Base-by-base conservation (phyloP, 129 eudicot species). In the Escallonia rubra region DNA sequence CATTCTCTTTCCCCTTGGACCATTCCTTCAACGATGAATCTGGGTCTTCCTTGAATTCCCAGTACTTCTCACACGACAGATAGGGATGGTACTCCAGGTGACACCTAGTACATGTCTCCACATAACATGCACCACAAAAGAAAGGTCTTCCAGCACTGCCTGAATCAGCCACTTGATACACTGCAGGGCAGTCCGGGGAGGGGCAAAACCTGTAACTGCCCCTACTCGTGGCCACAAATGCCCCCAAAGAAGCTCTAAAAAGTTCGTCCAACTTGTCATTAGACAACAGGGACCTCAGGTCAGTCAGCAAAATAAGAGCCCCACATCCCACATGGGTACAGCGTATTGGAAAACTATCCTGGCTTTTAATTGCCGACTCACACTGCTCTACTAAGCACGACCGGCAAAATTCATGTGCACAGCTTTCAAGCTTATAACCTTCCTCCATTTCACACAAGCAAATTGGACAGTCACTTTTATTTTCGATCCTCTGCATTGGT, bases 361-460 rank as follows among this genome's bases (percentile, higher is more conserved):
- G 82, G 77, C 78, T 90, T 78, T 64, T 94, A 51, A 90, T 87
- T 43, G 99, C 90, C 5, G 93, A 87, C 44, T 94, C 97, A 11
- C 87, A 94, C 72, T 94, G 99, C 61, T 90, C 97, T 0, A 87
- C 50, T 49, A 94, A 76, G 63, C 99, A 94, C n/a, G 64, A 55
- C 50, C 90, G 64, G 67, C 99, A 94, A 71, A 87, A 89, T 70
- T 80, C 74, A 10, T 94, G 99, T 15, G 65, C 58, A 63, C 98
- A 93, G 12, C 52, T 65, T 73, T 93, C 98, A 10, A 93, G 80
- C 15, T 58, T 53, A 73, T 80, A 81, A 52, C 72, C 68, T 23
- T 94, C 96, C 66, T 94, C 99, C 41, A 87, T 81, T 46, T 90
- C 99, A 63, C 99, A 90, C 52, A 94, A 76, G 73, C 99, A 94